Evolutionary conservation across 2,329 filamentous ascomycete species (phyloP), one percentile per base, ranked within the genome.

Genomic region (Chaetomium olivaceum): DNA sequence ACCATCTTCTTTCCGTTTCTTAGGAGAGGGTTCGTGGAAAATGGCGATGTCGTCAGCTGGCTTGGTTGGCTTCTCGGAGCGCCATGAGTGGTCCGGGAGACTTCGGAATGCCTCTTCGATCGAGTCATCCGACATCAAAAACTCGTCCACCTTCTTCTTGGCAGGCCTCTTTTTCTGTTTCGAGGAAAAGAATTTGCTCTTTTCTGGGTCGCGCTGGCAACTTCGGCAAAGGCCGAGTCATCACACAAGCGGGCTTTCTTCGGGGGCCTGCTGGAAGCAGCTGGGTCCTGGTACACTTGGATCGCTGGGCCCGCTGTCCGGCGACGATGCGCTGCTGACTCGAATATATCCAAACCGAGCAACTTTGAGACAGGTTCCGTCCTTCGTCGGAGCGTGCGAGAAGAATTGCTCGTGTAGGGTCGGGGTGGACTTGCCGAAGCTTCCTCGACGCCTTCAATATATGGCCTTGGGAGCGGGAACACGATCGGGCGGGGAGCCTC

Each of bases 191-290:
- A 86, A 87, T 65, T 80, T 86, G 78, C 85, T 88, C 61, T 75
- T 82, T 70, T 82, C 74, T 11, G 77, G 74, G 75, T 77, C 23
- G 74, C 74, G 25, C 75, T 74, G n/a, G 71, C 72, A 2, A 71
- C 65, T 12, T 73, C 76, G 7, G 70, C 69, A 2, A 70, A 54
- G 23, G 72, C 71, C 11, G 72, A 72, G 51, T 85, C 81, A 4
- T 82, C 78, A 64, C 83, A 86, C 7, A 87, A 74, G 46, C 85
- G 82, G 50, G 81, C 81, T 74, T 87, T 87, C 77, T 88, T 88
- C 61, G 79, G 79, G 25, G 85, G 85, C 58, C 84, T 69, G 23
- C 73, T 61, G 71, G 74, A 67, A 61, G 70, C 27, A 25, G 39
- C 62, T 3, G 66, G 58, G 50, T 73, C 71, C 46, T 68, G 69